Base-by-base conservation (phyloP, 2,329 filamentous ascomycete genomes). In the Penicillium fuscoglaucum region DNA sequence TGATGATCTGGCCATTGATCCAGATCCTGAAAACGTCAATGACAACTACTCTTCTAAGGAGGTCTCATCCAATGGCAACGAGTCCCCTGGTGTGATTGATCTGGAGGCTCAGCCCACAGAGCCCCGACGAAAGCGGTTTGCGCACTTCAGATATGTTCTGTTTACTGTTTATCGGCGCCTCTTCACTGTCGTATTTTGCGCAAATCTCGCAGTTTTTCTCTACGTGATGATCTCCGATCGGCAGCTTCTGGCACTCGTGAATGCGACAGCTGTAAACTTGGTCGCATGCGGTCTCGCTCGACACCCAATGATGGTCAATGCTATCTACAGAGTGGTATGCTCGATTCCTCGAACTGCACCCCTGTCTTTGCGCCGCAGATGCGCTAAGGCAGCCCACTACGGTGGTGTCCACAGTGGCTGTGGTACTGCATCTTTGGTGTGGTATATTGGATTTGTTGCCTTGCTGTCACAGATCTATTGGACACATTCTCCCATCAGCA, bases 381-480 rank as follows among this genome's bases (percentile, higher is more conserved):
- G 73, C 15, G 80, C 79, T 9, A 82, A 82, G 56, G 73, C 82
- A n/a, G 83, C 82, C 63, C 80, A 82, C 58, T 77, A 81, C 40
- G 82, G 82, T 9, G 82, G 82, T n/a, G 69, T 83, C 5, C 82
- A 83, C 60, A 80, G 78, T 57, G 81, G 80, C 4, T 80, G 78
- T 57, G 81, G 75, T 15, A 70, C 80, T 44, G 78, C 79, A 21
- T 76, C 79, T 5, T 72, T 78, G 4, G 60, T 80, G 37, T 83
- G 81, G 81, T 80, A 74, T 48, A 58, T 68, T 43, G 72, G 71
- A 47, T 72, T 74, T 48, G 66, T 74, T 24, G 68, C 65, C 21
- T 45, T 71, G 50, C 59, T 72, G 39, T 73, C 71, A 5, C 63
- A 66, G 41, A 57, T 70, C 13, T 72, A 73, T 52, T 72, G 63